phyloP scores from a whole-genome alignment of 176 grass and related monocot species.

The Lolium perenne region DNA sequence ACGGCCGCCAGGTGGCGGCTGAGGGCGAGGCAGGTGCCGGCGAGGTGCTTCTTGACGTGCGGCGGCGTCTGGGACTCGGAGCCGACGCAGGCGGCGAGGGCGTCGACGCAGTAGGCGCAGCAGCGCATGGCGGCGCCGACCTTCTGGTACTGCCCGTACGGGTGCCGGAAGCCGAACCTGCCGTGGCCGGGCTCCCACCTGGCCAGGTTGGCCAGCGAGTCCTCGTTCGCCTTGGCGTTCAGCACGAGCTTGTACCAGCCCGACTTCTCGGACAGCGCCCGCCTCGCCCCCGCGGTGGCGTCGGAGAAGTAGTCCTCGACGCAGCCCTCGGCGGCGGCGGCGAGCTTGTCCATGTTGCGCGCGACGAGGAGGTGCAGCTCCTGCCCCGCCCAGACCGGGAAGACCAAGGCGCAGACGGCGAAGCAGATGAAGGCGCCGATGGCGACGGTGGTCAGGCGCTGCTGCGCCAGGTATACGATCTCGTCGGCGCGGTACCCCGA shows the following conservation, averaged over 20 bases:
- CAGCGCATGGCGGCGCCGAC: slow-evolving; percentile 61
- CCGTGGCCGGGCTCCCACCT: slow-evolving; percentile 70
- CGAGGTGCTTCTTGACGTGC: slow-evolving; percentile 40
- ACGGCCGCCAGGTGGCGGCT: slow-evolving; percentile 15
- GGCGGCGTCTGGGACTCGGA: slow-evolving; percentile 47
- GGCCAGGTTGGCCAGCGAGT: slow-evolving; percentile 70
- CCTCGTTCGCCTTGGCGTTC: slow-evolving; percentile 67
- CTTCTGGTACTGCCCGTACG: slow-evolving; percentile 66
- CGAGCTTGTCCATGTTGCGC: slow-evolving; percentile 73
- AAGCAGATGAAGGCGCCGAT: slow-evolving; percentile 66
- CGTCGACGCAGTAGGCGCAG: slow-evolving; percentile 74
- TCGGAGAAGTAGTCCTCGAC: slow-evolving; percentile 60
- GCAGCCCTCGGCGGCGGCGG: slow-evolving; percentile 58
- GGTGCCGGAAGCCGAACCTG: slow-evolving; percentile 60
- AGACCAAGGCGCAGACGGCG: slow-evolving; percentile 53
- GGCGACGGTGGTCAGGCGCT: slow-evolving; percentile 63
- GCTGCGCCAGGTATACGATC: slow-evolving; percentile 44
- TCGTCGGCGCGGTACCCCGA: slow-evolving; percentile 66
- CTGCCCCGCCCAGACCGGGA: slow-evolving; percentile 64
- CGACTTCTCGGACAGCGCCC: slow-evolving; percentile 33
- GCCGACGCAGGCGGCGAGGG: slow-evolving; percentile 54
- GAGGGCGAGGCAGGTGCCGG: slow-evolving; percentile 16
- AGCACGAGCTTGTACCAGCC: slow-evolving; percentile 55
- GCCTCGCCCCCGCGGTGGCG: not conserved
- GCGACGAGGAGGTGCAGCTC: slow-evolving; percentile 65